Evolutionary conservation across 225 moss, liverwort and hornwort species (phyloP), one percentile per base, ranked within the genome.

Genomic region (Neckera pumila): DNA sequence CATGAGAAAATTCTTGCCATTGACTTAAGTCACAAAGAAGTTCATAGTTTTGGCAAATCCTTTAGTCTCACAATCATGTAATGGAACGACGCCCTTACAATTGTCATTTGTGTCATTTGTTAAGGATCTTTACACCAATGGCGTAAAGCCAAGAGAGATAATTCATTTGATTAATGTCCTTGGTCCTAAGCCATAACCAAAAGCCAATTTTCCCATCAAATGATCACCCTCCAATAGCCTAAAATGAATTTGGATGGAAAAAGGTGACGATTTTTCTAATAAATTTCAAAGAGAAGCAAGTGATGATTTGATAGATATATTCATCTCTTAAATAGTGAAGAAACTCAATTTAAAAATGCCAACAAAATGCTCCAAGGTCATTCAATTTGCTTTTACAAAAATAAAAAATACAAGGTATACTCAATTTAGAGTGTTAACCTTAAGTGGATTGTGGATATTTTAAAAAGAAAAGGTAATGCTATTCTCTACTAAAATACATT

Each of bases 41-140:
- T 43, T 72, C 3, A 17, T 30, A 30, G 11, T 17, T 73, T 28
- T 45, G 3, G 17, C 73, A 73, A 45, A 0, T 18, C 7, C 0
- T 30, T 73, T 0, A 73, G 0, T 28, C 0, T 6, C 6, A 73
- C 6, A 45, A 28, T 2, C 4, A 45, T 28, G 25, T 10, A 6
- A 28, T 72, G 3, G 0, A 17, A 45, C 0, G 0, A 45, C 0
- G 10, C 17, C 28, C 17, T 28, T 72, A 28, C 1, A 28, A 43
- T 72, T 27, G 3, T 17, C 17, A 72, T 16, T 72, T 42, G 26
- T 9, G 4, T 26, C 1, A 42, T 71, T 40, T 42, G 5, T 43
- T 10, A 27, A 27, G 5, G 43, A 2, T 5, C 16, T 43, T 27
- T 72, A 27, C 1, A 72, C 6, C 17, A 28, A 27, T 72, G 27